Evolutionary conservation across 164 flowering plant genomes (phyloP).

Genomic region (Magnolia officinalis): DNA sequence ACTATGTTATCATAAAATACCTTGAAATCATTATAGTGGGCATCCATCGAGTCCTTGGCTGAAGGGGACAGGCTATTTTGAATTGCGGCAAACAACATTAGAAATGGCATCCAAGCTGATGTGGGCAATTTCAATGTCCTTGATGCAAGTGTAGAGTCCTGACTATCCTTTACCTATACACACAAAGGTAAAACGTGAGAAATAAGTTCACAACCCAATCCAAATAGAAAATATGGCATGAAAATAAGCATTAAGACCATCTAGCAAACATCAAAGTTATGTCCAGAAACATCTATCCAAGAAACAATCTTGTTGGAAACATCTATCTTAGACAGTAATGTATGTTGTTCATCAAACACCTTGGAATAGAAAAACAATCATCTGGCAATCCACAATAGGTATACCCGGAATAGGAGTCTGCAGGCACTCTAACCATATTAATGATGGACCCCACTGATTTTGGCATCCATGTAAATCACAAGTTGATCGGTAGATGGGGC

Average conservation of each 20-base stretch:
- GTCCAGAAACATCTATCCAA: not conserved
- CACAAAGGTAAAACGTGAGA: not conserved
- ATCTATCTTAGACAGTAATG: too few species aligned
- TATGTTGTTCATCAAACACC: too few species aligned
- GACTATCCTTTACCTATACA: conserved; percentile 1
- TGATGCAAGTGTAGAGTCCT: conserved; percentile 1
- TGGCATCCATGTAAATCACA: too few species aligned
- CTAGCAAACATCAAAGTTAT: not conserved
- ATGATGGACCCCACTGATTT: too few species aligned
- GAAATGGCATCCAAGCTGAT: conserved; percentile 70
- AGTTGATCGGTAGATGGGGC: too few species aligned
- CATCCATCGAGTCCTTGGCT: not conserved
- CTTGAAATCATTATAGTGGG: conserved; percentile 15
- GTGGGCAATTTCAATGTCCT: conserved; percentile 29
- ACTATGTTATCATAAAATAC: not conserved
- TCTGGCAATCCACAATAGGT: too few species aligned
- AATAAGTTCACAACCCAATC: not conserved
- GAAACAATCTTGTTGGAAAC: too few species aligned
- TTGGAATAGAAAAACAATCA: too few species aligned
- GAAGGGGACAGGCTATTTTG: conserved; percentile 37
- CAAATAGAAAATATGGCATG: not conserved
- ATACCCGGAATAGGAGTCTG: too few species aligned
- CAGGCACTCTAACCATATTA: too few species aligned
- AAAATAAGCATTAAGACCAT: not conserved
- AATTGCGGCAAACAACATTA: conserved; percentile 45